phyloP scores from a whole-genome alignment of 2,329 filamentous ascomycete species.

The Cephalotrichum gorgonifer region DNA sequence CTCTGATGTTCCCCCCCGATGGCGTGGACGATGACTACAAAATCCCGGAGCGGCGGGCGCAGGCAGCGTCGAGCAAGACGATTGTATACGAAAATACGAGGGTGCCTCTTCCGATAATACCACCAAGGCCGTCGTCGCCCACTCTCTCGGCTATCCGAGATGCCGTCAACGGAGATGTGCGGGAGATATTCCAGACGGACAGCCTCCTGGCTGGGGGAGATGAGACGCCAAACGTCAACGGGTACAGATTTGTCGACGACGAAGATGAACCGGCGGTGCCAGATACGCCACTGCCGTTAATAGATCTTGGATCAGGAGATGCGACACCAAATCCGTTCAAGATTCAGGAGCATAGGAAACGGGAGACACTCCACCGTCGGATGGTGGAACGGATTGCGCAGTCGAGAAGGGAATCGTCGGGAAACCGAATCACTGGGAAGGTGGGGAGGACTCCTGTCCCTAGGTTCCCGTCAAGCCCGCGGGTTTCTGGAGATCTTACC shows the following conservation, averaged over 20 bases:
- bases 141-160: constrained; percentile 77
- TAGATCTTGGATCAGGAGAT: constrained; percentile 50
- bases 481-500: constrained; percentile 49
- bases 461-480: constrained; percentile 57
- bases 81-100: constrained; percentile 80
- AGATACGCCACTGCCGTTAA: constrained; percentile 20
- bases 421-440: constrained; percentile 49
- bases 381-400: constrained; percentile 77
- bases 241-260: constrained; percentile 90
- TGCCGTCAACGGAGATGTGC: constrained; percentile 66
- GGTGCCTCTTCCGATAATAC: constrained; percentile 40
- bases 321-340: constrained; percentile 70
- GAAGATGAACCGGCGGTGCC: constrained; percentile 38
- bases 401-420: constrained; percentile 54
- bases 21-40: constrained; percentile 47
- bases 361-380: constrained; percentile 73
- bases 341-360: constrained; percentile 60
- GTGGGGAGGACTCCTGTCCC: constrained; percentile 53
- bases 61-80: constrained; percentile 60
- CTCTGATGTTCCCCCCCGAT: constrained; percentile 75
- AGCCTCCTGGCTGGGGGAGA: constrained; percentile 37
- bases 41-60: constrained; percentile 58
- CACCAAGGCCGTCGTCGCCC: constrained; percentile 56
- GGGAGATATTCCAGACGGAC: constrained; percentile 51
- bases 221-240: constrained; percentile 85